Base-by-base conservation (phyloP, 2,329 filamentous ascomycete species). In the Lecanosticta acicola region DNA sequence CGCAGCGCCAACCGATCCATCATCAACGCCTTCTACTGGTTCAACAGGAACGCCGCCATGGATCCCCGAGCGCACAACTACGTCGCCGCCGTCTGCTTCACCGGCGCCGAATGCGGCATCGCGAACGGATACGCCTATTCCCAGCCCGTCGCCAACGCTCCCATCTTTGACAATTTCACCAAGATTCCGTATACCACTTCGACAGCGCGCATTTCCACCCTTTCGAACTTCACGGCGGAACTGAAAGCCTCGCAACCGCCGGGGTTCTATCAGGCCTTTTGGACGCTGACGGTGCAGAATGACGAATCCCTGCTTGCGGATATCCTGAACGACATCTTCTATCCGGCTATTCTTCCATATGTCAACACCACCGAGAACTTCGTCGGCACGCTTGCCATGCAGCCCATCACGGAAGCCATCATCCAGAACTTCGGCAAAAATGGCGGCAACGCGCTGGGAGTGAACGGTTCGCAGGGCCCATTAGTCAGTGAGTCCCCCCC, bases 401-500 rank as follows among this genome's bases (percentile, higher is more conserved):
- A 54, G 33, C 46, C 49, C 0, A 18, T 54, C 10, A 45, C 49
- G 2, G 44, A 40, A 17, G 21, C 39, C 3, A 50, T 54, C 24
- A 50, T 48, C 11, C n/a, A 48, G 29, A 48, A 51, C 18, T 54
- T 50, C 11, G 32, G n/a, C 17, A 43, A 44, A 11, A 39, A 47
- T 14, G 51, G 51, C 14, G 51, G 46, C 18, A 54, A 54, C 26
- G 46, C 46, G 4, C 42, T 54, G 4, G 46, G 44, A 2, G 45
- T 54, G 11, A 29, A 45, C 14, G 35, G 35, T 13, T 33, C 17
- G 3, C 20, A 50, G 13, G 46, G 51, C 13, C 46, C 51, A 20
- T 39, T 51, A 1, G 43, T 41, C 20, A 43, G 45, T 53, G 43
- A 40, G 45, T 38, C 18, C 20, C 13, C 2, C 10, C 1, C n/a